A percentile compares a stretch with the other conserved stretches of the same genome.
Evolutionary conservation across 139 green algal species (phyloP).

Genomic region (Coelastrella sp.): DNA sequence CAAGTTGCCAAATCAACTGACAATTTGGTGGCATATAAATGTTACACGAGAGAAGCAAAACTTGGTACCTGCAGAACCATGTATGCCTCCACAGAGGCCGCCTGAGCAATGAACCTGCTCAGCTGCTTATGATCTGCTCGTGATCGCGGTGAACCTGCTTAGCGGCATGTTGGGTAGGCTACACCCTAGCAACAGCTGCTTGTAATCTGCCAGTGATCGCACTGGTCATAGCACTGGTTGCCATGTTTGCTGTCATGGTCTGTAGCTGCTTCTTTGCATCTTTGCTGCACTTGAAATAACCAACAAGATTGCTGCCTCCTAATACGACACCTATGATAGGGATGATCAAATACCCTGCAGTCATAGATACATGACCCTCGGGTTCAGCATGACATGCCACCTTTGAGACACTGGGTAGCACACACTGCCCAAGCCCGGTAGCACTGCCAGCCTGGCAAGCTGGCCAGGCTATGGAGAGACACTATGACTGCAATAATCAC

Average conservation of each 20-base stretch:
- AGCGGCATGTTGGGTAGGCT: too few species aligned
- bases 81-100: too few species aligned
- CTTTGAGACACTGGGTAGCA: too few species aligned
- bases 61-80: too few species aligned
- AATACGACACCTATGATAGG: conserved; percentile 86
- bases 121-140: too few species aligned
- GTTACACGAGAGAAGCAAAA: too few species aligned
- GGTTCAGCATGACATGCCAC: neutral
- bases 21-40: too few species aligned
- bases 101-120: too few species aligned
- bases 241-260: conserved; percentile 62
- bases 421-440: conserved; percentile 82
- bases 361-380: neutral
- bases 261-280: conserved; percentile 77
- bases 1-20: too few species aligned
- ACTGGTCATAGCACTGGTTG: conserved; percentile 34
- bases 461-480: too few species aligned
- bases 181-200: conserved; percentile 39
- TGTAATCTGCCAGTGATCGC: conserved; percentile 41
- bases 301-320: conserved; percentile 82
- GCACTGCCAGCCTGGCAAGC: conserved; percentile 73
- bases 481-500: too few species aligned
- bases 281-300: conserved; percentile 93
- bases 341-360: conserved; percentile 88
- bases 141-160: too few species aligned